Evolutionary conservation across 2,329 filamentous ascomycete genomes (phyloP).

Genomic region (Aspergillus quadrilineatus): DNA sequence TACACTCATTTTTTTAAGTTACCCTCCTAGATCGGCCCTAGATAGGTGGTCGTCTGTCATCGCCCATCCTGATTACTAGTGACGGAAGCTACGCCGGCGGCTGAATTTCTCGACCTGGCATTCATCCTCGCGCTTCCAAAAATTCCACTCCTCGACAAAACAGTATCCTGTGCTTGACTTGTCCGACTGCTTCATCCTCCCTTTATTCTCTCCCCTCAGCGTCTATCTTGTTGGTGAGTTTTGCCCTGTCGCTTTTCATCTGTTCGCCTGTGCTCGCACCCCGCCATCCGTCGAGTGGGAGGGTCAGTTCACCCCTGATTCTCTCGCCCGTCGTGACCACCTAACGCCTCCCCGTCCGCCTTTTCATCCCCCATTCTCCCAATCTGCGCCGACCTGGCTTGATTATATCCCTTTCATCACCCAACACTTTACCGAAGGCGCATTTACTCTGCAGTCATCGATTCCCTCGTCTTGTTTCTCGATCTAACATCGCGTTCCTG

Average conservation of each 20-base stretch:
- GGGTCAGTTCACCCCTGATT: slow-evolving; percentile 20
- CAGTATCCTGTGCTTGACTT: slow-evolving; percentile 17
- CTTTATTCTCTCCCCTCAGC: slow-evolving; percentile 6
- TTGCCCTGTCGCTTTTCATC: slow-evolving; percentile 2
- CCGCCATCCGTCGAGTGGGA: slow-evolving; percentile 8
- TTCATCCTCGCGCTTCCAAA: slow-evolving; percentile 32
- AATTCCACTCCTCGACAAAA: slow-evolving; percentile 32
- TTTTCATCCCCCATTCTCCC: slow-evolving; percentile 17
- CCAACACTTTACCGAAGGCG: neutral
- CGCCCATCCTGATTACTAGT: slow-evolving; percentile 25
- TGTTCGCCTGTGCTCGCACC: neutral
- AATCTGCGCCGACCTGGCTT: slow-evolving; percentile 13
- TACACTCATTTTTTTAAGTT: neutral
- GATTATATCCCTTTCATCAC: slow-evolving; percentile 8
- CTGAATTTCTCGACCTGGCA: slow-evolving; percentile 38
- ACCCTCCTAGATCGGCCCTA: neutral
- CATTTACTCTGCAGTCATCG: neutral
- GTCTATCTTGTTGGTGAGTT: slow-evolving; percentile 17
- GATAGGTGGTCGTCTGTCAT: neutral
- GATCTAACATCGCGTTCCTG: slow-evolving; percentile 22
- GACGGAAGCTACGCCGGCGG: slow-evolving; percentile 41
- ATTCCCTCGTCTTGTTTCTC: slow-evolving; percentile 4
- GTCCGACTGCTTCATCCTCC: slow-evolving; percentile 10
- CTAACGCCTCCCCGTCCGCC: slow-evolving; percentile 18
- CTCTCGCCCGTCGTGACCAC: slow-evolving; percentile 21